Conservation (phyloP, 148 eudicot genomes). For the Diospyros kaki region DNA sequence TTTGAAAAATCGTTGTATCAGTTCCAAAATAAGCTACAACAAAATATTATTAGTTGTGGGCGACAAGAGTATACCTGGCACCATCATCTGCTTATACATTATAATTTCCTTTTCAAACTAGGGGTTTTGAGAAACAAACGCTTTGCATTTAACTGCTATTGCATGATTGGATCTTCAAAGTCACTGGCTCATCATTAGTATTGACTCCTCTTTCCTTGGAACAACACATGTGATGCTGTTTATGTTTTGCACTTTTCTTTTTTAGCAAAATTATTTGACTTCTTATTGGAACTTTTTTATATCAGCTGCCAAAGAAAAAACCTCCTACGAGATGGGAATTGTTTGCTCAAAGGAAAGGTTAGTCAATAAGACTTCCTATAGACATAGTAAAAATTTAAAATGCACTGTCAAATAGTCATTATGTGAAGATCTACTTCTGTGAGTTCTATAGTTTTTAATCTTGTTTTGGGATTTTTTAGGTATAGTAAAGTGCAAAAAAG, state of each 20-base stretch:
- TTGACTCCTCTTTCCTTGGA: not conserved
- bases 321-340: conserved; percentile 90
- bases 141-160: not conserved
- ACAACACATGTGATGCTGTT: not conserved
- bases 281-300: not conserved
- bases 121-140: not conserved
- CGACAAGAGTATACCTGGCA: not conserved
- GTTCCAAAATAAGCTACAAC: too few species aligned
- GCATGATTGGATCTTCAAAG: not conserved
- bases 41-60: not conserved
- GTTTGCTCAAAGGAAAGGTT: conserved; percentile 88
- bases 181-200: not conserved
- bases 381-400: not conserved
- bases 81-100: not conserved
- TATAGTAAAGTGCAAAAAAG: conserved; percentile 61
- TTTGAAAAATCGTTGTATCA: too few species aligned
- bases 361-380: conserved; percentile 7
- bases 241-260: not conserved
- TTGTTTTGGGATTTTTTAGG: conserved; percentile 34
- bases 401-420: not conserved
- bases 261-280: conserved; percentile 7
- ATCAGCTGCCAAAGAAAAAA: conserved; percentile 81
- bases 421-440: not conserved
- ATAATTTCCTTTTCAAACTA: not conserved
- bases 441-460: not conserved